These are phyloP conservation scores for Phytophthora agathidicida DNA, from an alignment of 352 stramenopile genomes.

Conservation along the genomic window DNA sequence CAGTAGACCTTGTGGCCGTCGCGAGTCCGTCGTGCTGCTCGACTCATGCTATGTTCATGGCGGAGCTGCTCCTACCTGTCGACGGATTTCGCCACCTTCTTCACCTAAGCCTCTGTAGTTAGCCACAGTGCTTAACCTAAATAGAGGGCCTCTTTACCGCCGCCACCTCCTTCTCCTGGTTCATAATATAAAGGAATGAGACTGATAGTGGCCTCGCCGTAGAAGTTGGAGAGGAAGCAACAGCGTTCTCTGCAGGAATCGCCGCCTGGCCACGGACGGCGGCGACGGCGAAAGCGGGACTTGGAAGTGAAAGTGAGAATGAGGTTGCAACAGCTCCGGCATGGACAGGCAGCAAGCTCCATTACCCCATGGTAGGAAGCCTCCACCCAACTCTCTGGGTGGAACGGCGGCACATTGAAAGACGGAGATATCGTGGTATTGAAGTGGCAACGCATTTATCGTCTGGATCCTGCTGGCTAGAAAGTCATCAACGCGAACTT, in stretches of 20 bases:
- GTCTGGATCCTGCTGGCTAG: slow-evolving; percentile 7
- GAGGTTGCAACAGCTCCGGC: not conserved
- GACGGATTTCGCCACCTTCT: too few species aligned
- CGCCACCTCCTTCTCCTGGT: too few species aligned
- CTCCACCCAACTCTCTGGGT: not conserved
- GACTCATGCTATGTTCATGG: too few species aligned
- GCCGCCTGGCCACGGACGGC: slow-evolving; percentile 28
- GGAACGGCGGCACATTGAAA: not conserved
- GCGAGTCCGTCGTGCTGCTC: not conserved
- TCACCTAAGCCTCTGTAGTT: too few species aligned
- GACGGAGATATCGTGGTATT: slow-evolving; percentile 27
- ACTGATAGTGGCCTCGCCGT: too few species aligned
- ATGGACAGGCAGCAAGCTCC: not conserved
- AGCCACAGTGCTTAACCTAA: too few species aligned
- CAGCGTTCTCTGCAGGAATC: not conserved
- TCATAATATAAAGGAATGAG: too few species aligned
- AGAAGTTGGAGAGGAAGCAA: slow-evolving; percentile 5
- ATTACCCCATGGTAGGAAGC: not conserved
- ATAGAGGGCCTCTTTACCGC: too few species aligned
- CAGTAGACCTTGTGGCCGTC: not conserved
- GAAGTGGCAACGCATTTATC: slow-evolving; percentile 18
- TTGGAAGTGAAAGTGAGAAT: slow-evolving; percentile 24
- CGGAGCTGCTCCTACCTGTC: too few species aligned
- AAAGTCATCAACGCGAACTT: not conserved
- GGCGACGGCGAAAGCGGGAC: slow-evolving; percentile 21